Base-by-base conservation (phyloP, 192 early-diverging fungal genomes). In the Podila verticillata region DNA sequence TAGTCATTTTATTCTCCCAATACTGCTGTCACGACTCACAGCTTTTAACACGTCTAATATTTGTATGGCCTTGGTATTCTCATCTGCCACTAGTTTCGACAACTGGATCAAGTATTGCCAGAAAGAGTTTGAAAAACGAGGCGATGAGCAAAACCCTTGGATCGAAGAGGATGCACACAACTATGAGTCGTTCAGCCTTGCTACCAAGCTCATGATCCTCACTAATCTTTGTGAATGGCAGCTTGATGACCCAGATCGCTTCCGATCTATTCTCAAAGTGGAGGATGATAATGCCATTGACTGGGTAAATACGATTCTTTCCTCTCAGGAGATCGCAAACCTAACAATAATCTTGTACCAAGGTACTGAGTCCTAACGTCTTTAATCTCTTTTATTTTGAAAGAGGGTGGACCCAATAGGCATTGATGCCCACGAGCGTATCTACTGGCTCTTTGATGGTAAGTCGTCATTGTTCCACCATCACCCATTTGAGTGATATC, bases 381-480 rank as follows among this genome's bases (percentile, higher is more conserved):
- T 15, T 15, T 3, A 15, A 15, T 17, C 39, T 44, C 36, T 12
- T 39, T 39, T 44, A 44, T 17, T 17, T 10, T 57, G 26, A 12
- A 65, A 93, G 92, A 68, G 93, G 35, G 92, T 95, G 4, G 92
- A 93, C 54, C 92, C 92, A 20, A 84, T 95, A 66, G 93, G 93
- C 4, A 84, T 68, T 49, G 93, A 95, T 74, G 75, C 90, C 12
- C 75, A 81, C 24, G 92, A 92, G 3, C 85, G 90, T 56, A 89
- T 82, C 15, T 95, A 92, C 70, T 95, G 92, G 91, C 74, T 95
- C 10, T 95, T 95, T 85, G 93, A 95, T 85, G 93, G 90, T 92
- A 83, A 28, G 66, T 49, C 19, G 15, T 44, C 39, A 2, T 15
- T 44, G 10, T 44, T 15, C 12, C 39, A 44, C 17, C 13, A 15